Percentiles rank a stretch among this genome's conserved stretches.
Conservation (phyloP, 345 rosid species). For the Hibiscus tridactylites region DNA sequence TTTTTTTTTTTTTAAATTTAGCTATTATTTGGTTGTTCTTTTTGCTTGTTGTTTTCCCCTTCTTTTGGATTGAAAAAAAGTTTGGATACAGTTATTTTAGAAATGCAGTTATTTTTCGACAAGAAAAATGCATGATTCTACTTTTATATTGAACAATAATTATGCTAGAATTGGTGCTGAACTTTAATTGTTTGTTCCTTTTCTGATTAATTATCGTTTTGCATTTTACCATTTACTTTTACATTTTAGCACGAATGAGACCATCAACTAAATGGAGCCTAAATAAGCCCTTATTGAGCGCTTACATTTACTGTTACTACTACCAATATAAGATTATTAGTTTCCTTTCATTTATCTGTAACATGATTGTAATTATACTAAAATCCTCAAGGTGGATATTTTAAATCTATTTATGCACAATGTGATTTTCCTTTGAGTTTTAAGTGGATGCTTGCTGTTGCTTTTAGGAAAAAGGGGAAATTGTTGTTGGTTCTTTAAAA, state of each 20-base stretch:
- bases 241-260: not conserved
- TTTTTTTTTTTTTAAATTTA: not conserved
- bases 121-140: not conserved
- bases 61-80: not conserved
- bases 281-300: not conserved
- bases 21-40: not conserved
- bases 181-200: not conserved
- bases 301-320: not conserved
- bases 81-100: not conserved
- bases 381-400: not conserved
- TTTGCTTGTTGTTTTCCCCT: too few species aligned
- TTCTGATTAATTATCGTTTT: not conserved
- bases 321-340: not conserved
- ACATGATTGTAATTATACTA: not conserved
- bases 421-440: constrained; percentile 1
- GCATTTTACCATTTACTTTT: not conserved
- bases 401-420: not conserved
- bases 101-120: too few species aligned
- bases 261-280: not conserved
- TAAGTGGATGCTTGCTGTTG: not conserved
- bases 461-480: not conserved
- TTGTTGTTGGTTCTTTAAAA: not conserved
- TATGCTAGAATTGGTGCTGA: not conserved
- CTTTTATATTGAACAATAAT: not conserved
- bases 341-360: not conserved